phyloP scores from a whole-genome alignment of 129 eudicot genomes.

The Heracleum sosnowskyi region DNA sequence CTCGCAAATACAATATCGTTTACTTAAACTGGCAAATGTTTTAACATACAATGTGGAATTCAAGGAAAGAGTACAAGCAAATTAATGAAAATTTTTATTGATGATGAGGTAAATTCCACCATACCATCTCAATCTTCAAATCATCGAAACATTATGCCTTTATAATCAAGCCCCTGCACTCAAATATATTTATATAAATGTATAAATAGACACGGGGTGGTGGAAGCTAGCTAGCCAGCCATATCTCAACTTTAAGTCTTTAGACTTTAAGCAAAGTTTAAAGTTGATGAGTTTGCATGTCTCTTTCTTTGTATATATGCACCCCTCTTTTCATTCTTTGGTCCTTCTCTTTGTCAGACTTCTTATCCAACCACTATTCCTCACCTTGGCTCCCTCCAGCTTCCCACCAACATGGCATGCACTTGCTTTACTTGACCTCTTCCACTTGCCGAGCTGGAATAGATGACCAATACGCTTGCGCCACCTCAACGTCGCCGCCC shows the following conservation, averaged over 20 bases:
- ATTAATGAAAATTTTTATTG: background rate
- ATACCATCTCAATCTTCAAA: slow-evolving; percentile 10
- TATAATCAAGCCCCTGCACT: slow-evolving; percentile 8
- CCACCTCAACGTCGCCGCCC: slow-evolving; percentile 56
- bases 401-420: slow-evolving; percentile 40
- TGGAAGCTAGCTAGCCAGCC: background rate
- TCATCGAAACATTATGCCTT: background rate
- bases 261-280: background rate
- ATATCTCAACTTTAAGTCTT: slow-evolving; percentile 3
- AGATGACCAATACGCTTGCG: slow-evolving; percentile 72
- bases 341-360: slow-evolving; percentile 41
- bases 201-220: slow-evolving; percentile 4
- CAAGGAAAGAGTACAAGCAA: slow-evolving; percentile 8
- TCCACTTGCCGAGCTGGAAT: slow-evolving; percentile 65
- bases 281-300: background rate
- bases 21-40: background rate
- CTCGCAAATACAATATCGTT: background rate
- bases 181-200: background rate
- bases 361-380: slow-evolving; percentile 49
- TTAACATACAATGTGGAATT: background rate
- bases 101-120: slow-evolving; percentile 6
- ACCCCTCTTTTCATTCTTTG: slow-evolving; percentile 25
- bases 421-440: slow-evolving; percentile 36
- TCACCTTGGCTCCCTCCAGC: slow-evolving; percentile 35
- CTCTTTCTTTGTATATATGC: slow-evolving; percentile 13